Base-by-base conservation (phyloP, 116 monocot genomes). In the Cymodocea nodosa region DNA sequence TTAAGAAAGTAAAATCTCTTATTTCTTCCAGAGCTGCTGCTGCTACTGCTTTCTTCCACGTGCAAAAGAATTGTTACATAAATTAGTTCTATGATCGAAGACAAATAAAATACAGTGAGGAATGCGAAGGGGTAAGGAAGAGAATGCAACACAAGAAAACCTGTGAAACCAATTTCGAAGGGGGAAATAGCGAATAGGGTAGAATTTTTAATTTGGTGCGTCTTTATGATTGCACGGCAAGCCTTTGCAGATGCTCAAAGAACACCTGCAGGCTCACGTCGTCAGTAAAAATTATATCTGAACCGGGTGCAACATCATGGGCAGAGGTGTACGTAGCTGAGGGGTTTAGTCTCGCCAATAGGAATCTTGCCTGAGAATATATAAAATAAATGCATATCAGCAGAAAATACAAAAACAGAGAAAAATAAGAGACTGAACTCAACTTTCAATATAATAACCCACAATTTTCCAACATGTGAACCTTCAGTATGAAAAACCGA, bases 181-280 rank as follows among this genome's bases (percentile, higher is more conserved):
- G 35, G 9, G 36, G 37, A 62, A 35, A 12, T 62, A 37, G 37
- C 15, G 16, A 63, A 18, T 36, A 62, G 25, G 62, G 40, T 16
- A 63, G 25, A 56, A 39, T 6, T 37, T 16, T 63, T 3, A 15
- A 19, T 37, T 13, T 16, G 37, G 36, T 63, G 36, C 10, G 37
- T 37, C 13, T 40, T 92, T 68, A 92, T 50, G 93, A 86, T 62
- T 93, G 93, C 67, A 93, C 93, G 9, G 93, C 93, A 35, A 94
- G 78, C 77, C 85, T 84, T 70, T 87, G 90, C 16, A 94, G 87
- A 85, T 94, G 94, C 79, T 94, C 94, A 6, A 77, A 79, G 77
- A 94, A 94, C 51, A 94, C 87, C 77, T 90, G 94, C 73, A 90
- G 86, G 68, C 90, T 94, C 25, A 87, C 94, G 73, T 94, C 94